Base-by-base conservation (phyloP, 495 filamentous ascomycete species). In the Neurospora sp. region DNA sequence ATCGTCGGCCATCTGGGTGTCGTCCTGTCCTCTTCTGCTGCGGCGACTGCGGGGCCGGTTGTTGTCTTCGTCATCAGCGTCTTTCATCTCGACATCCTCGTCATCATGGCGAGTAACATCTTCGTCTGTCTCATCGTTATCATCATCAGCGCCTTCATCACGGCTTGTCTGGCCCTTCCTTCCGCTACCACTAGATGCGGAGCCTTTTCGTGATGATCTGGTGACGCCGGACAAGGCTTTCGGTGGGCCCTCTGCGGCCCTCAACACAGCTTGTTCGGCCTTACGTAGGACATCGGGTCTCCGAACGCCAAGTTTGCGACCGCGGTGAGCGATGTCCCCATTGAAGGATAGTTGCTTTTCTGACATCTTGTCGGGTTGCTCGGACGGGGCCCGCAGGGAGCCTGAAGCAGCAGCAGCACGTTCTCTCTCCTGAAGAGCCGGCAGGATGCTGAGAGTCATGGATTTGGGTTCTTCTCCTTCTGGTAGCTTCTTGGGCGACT, bases 371-470 rank as follows among this genome's bases (percentile, higher is more conserved):
- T 74, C 72, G 14, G 76, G 79, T 46, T 80, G 79, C 16, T 81
- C 79, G 0, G 80, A 82, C 27, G 62, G 72, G 4, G 76, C 78
- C 20, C 80, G 76, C 14, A 82, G 76, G 7, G 78, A 79, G 60
- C 74, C 74, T 23, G 79, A 75, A 5, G 73, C 60, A 27, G 76
- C 72, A 5, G 73, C 70, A 27, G 77, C 71, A 8, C 69, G 39
- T 23, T 79, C 75, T 23, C 72, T 78, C 72, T 80, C 78, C 62
- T 80, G 77, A 73, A 77, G 73, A 72, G 77, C 74, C 74, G 81
- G 75, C 12, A 91, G 81, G 72, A 88, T 87, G 74, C 90, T 87
- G 39, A 91, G 83, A 11, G 72, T 41, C n/a, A 31, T 40, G 73
- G 39, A 41, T 14, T 37, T 74, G 69, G 27, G 27, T n/a, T 72